A percentile compares a stretch with the other conserved stretches of the same genome.
These are phyloP conservation scores for Lineolata rhizophorae DNA, from an alignment of 495 filamentous ascomycete genomes.

Conservation along the genomic window DNA sequence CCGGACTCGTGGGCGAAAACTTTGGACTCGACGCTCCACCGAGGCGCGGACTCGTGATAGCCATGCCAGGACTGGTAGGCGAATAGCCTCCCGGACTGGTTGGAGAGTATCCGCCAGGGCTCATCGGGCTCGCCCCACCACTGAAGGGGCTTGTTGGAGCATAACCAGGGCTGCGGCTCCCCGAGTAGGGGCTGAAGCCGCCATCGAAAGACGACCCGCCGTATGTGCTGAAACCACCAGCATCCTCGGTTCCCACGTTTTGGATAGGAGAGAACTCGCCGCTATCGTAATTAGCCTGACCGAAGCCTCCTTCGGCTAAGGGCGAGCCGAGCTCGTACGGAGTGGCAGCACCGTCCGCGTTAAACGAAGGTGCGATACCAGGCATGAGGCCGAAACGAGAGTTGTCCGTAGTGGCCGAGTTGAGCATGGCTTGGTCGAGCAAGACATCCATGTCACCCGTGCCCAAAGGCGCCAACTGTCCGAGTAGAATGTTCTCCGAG, in stretches of 20 bases:
- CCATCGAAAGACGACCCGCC: constrained; percentile 25
- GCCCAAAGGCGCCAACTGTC: constrained; percentile 86
- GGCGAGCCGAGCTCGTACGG: constrained; percentile 89
- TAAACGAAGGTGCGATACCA: constrained; percentile 43
- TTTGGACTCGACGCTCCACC: constrained; percentile 13
- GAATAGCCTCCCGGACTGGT: constrained; percentile 44
- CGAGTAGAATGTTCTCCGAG: constrained; percentile 96
- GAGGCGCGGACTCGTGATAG: constrained; percentile 16
- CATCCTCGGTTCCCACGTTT: constrained; percentile 43
- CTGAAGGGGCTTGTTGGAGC: constrained; percentile 57
- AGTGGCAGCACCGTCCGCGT: constrained; percentile 59
- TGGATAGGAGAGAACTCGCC: constrained; percentile 81
- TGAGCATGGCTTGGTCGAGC: constrained; percentile 82
- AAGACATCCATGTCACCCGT: constrained; percentile 87
- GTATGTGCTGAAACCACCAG: constrained; percentile 47
- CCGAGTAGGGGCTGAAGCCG: constrained; percentile 42
- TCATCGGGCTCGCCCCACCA: constrained; percentile 49
- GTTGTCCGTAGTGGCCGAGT: constrained; percentile 82
- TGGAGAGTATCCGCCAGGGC: constrained; percentile 68
- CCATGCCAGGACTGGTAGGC: constrained; percentile 30
- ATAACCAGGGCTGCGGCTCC: constrained; percentile 48
- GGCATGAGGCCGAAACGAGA: constrained; percentile 59
- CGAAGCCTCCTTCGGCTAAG: constrained; percentile 53
- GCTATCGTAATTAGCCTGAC: constrained; percentile 49
- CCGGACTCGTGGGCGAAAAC: constrained; percentile 18